These are phyloP conservation scores for Conoideocrella luteorostrata DNA, from an alignment of 2,329 filamentous ascomycete species.

Conservation along the genomic window DNA sequence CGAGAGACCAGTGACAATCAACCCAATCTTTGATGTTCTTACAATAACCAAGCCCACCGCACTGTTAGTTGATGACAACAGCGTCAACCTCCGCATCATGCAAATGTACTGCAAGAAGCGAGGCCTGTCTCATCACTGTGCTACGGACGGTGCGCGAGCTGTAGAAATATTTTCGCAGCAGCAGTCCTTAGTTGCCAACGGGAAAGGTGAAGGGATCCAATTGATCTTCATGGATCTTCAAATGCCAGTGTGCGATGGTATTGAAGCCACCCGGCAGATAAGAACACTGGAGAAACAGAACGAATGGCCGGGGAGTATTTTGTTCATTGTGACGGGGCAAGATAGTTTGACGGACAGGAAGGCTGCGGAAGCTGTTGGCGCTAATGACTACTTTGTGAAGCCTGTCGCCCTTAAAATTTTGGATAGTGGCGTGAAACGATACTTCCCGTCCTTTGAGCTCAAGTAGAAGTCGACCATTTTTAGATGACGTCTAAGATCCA, in stretches of 20 bases:
- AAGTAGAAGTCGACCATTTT: neutral
- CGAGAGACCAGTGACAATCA: no score
- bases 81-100: slow-evolving; percentile 41
- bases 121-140: slow-evolving; percentile 33
- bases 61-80: slow-evolving; percentile 41
- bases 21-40: slow-evolving; percentile 3
- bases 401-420: neutral
- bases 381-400: slow-evolving; percentile 2
- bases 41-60: slow-evolving; percentile 15
- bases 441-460: neutral
- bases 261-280: slow-evolving; percentile 20
- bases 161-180: slow-evolving; percentile 25
- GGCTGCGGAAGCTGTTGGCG: neutral
- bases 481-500: no score
- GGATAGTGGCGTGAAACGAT: neutral
- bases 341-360: slow-evolving; percentile 12
- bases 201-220: slow-evolving; percentile 11
- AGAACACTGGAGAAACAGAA: slow-evolving; percentile 15
- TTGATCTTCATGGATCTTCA: slow-evolving; percentile 23
- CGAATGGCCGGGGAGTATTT: slow-evolving; percentile 10
- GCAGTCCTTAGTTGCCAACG: slow-evolving; percentile 9
- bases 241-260: slow-evolving; percentile 23
- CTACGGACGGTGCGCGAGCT: slow-evolving; percentile 37
- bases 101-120: slow-evolving; percentile 39
- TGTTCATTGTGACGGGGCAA: slow-evolving; percentile 23